Percentiles rank a stretch among this genome's conserved stretches.
phyloP scores from a whole-genome alignment of 345 rosid genomes.

The Sapria himalayana region DNA sequence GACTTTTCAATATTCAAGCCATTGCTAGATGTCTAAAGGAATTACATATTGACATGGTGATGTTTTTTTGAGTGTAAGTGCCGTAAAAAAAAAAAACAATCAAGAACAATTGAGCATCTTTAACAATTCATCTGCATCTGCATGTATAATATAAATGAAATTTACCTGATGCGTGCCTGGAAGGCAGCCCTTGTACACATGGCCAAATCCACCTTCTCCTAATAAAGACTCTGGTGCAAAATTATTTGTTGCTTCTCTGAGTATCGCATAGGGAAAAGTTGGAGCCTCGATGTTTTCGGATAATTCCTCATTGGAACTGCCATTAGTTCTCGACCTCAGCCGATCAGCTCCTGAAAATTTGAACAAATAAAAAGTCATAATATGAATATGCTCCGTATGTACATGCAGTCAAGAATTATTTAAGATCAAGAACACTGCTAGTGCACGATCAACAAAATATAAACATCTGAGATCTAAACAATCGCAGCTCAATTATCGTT shows the following conservation, averaged over 20 bases:
- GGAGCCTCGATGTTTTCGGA: constrained; percentile 52
- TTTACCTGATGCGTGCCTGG: constrained; percentile 89
- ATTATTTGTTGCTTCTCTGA: constrained; percentile 79
- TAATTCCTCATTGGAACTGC: constrained; percentile 42
- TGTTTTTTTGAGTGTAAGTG: too few species aligned
- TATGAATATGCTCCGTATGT: constrained; percentile 2
- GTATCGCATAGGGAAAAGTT: constrained; percentile 71
- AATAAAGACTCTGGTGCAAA: constrained; percentile 73
- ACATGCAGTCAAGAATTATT: neutral
- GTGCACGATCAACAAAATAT: too few species aligned
- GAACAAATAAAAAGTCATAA: constrained; percentile 9
- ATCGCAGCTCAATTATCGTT: too few species aligned
- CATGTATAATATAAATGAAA: neutral
- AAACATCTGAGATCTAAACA: too few species aligned
- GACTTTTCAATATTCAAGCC: too few species aligned
- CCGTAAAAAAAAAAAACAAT: too few species aligned
- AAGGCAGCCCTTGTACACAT: constrained; percentile 72
- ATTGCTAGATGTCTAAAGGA: too few species aligned
- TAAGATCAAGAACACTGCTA: constrained; percentile 4
- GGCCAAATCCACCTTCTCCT: constrained; percentile 98
- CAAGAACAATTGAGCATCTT: too few species aligned
- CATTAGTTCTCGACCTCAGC: constrained; percentile 42
- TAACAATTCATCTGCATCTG: too few species aligned
- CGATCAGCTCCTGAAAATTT: constrained; percentile 54
- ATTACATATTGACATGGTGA: too few species aligned